Percentiles rank a stretch among this genome's conserved stretches.
Conservation (phyloP, 495 filamentous ascomycete species). For the Penicillium samsonianum region DNA sequence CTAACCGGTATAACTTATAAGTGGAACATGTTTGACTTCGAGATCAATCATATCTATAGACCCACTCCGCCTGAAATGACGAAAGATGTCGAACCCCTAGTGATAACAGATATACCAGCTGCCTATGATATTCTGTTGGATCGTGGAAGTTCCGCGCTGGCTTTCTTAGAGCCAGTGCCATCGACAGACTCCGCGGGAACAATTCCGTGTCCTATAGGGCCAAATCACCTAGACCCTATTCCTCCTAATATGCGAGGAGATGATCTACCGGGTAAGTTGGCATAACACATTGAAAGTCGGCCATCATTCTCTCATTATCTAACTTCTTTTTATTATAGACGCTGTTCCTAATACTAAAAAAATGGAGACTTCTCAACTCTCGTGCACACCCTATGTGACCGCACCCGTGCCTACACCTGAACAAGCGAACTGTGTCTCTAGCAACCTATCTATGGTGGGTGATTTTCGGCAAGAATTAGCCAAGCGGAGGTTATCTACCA, state of each 20-base stretch:
- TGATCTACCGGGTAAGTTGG: constrained; percentile 14
- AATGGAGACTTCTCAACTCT: constrained; percentile 11
- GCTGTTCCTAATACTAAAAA: constrained; percentile 9
- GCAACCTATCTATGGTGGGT: constrained; percentile 11
- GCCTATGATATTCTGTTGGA: background rate
- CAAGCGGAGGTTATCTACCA: constrained; percentile 13
- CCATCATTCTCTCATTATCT: constrained; percentile 15
- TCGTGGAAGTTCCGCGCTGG: constrained; percentile 1
- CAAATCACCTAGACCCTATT: constrained; percentile 9
- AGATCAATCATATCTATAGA: constrained; percentile 11
- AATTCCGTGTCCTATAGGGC: constrained; percentile 1
- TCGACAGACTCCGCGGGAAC: background rate
- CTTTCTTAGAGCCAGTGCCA: constrained; percentile 1
- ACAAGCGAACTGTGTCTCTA: constrained; percentile 13
- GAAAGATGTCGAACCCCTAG: constrained; percentile 9
- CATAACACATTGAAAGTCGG: constrained; percentile 7
- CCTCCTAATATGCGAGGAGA: constrained; percentile 10
- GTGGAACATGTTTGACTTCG: constrained; percentile 16
- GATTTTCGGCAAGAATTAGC: constrained; percentile 12
- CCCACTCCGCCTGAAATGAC: constrained; percentile 3
- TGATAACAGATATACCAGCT: constrained; percentile 2
- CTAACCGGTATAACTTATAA: constrained; percentile 10
- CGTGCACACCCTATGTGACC: constrained; percentile 6
- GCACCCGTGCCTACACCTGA: constrained; percentile 8
- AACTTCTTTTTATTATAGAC: constrained; percentile 10